Conservation (phyloP, 2,329 filamentous ascomycete genomes). For the Xylaria sp. region DNA sequence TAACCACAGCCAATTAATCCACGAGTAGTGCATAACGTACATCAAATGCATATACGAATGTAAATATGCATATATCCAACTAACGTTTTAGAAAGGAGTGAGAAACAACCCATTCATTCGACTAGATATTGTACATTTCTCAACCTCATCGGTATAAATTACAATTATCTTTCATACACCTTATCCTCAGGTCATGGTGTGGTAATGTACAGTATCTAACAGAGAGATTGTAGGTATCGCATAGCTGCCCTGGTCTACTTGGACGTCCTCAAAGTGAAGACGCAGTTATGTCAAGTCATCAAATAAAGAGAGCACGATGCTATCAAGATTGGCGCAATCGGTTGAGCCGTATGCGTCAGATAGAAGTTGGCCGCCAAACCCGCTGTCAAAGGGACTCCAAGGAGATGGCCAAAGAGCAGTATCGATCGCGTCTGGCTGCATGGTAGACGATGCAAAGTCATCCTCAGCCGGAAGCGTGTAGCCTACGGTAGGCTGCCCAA, state of each 20-base stretch:
- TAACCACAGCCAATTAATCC: background rate
- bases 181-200: background rate
- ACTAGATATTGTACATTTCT: too few relatives aligned
- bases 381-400: slow-evolving; percentile 28
- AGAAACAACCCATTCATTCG: too few relatives aligned
- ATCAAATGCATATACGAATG: background rate
- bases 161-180: too few relatives aligned
- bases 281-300: slow-evolving; percentile 26
- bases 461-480: background rate
- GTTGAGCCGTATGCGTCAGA: slow-evolving; percentile 30
- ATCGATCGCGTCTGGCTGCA: slow-evolving; percentile 11
- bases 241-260: background rate
- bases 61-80: too few relatives aligned
- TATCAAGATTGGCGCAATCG: slow-evolving; percentile 28
- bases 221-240: background rate
- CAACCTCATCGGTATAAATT: too few relatives aligned
- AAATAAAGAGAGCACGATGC: slow-evolving; percentile 30
- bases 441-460: slow-evolving; percentile 4
- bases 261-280: background rate
- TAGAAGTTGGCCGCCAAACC: slow-evolving; percentile 23
- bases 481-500: slow-evolving; percentile 8
- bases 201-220: background rate
- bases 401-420: slow-evolving; percentile 9
- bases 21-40: background rate
- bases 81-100: too few relatives aligned